Base-by-base conservation (phyloP, 2,329 filamentous ascomycete species). In the Phaeosphaeriaceae sp. region DNA sequence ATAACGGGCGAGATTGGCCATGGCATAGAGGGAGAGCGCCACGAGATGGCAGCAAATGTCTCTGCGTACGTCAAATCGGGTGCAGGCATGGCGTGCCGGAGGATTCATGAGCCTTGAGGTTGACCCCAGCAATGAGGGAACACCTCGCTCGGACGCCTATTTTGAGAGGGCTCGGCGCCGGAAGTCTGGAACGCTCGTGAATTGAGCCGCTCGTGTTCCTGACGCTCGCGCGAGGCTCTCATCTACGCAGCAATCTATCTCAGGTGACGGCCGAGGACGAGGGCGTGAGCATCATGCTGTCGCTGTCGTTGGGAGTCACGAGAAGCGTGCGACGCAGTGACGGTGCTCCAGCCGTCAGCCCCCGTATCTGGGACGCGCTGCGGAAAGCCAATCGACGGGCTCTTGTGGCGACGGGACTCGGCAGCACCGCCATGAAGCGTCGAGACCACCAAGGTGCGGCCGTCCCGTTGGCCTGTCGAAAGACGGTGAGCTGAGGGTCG, bases 401-500 rank as follows among this genome's bases (percentile, higher is more conserved):
- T 24, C 25, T 21, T 11, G 24, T 27, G 25, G 19, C 51, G 19
- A 47, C 40, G 48, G 56, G 11, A 48, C 42, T 25, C 40, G 51
- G 47, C 40, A 52, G 49, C 51, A 54, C 48, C 49, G 52, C 40
- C 42, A 45, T 22, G 19, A 21, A 22, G 11, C 9, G 42, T 21
- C 9, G n/a, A 20, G 42, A 45, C 19, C 25, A 22, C 41, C 47
- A 45, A 22, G 42, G 50, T 20, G 31, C 31, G 55, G 57, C 53
- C 54, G 48, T 58, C 31, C 41, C 45, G 22, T 56, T 65, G 41
- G 41, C n/a, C 11, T 3, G 36, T 62, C 59, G 61, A 59, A 59
- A 61, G 61, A 66, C 62, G 62, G 60, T 67, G 63, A 58, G 64
- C 58, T 67, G 62, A 62, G 60, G 36, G 49, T 54, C 54, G 57